Conservation (phyloP, 345 rosid species). For the Triadica sebifera region DNA sequence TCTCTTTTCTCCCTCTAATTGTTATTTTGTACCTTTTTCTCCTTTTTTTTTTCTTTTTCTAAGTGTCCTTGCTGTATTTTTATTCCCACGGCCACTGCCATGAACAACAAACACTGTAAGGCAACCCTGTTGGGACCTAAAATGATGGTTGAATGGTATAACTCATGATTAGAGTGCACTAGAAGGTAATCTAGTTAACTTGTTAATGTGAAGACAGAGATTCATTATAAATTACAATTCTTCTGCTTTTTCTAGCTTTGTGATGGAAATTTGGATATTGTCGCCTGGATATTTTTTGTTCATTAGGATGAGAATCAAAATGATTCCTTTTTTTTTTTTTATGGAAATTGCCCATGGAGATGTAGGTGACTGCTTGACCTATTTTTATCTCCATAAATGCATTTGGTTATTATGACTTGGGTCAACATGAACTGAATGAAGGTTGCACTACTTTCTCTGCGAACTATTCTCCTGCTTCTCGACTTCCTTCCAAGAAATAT, state of each 20-base stretch:
- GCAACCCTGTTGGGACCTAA: neutral
- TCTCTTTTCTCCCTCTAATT: neutral
- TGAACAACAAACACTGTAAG: too few relatives aligned
- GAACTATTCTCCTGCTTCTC: neutral
- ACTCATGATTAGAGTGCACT: neutral
- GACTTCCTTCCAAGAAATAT: slow-evolving; percentile 7
- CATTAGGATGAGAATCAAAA: neutral
- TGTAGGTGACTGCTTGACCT: neutral
- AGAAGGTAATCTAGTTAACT: neutral
- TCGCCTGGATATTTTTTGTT: neutral
- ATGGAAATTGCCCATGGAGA: neutral
- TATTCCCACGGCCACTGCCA: too few relatives aligned
- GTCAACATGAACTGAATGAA: neutral
- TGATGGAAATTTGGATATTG: neutral
- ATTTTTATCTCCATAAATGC: neutral
- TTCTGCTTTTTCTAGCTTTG: neutral
- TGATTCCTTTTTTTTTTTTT: neutral
- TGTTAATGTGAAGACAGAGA: neutral
- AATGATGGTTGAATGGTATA: neutral
- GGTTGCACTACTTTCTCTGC: slow-evolving; percentile 3
- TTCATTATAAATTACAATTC: neutral
- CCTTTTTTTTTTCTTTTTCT: too few relatives aligned
- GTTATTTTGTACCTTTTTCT: neutral
- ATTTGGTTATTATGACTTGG: neutral
- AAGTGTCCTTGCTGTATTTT: slow-evolving; percentile 3